phyloP scores from a whole-genome alignment of 805 yeast species.

The Spathaspora girioi region DNA sequence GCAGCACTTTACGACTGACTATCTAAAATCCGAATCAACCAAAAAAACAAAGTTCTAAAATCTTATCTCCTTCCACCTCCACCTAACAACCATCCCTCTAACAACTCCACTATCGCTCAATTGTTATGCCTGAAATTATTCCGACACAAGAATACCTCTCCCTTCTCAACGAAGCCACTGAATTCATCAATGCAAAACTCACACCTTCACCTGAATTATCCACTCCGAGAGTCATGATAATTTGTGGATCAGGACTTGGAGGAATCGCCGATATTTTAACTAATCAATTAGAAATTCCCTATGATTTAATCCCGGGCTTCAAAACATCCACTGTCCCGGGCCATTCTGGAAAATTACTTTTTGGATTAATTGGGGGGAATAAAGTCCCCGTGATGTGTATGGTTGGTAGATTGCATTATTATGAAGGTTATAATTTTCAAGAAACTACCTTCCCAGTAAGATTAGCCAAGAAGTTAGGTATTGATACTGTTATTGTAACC shows the following conservation, averaged over 20 bases:
- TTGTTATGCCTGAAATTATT: slow-evolving; percentile 9
- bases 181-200: slow-evolving; percentile 3
- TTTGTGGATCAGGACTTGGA: slow-evolving; percentile 94
- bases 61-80: no score
- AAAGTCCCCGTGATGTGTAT: slow-evolving; percentile 81
- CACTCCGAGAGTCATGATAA: slow-evolving; percentile 66
- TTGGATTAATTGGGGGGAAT: slow-evolving; percentile 69
- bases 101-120: no score
- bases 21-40: no score
- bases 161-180: slow-evolving; percentile 8
- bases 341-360: slow-evolving; percentile 77
- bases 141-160: slow-evolving; percentile 15
- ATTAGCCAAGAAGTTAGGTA: slow-evolving; percentile 62
- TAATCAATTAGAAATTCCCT: slow-evolving; percentile 47
- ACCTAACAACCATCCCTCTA: no score
- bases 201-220: neutral
- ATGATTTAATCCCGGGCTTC: slow-evolving; percentile 76
- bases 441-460: slow-evolving; percentile 86
- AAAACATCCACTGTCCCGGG: slow-evolving; percentile 82
- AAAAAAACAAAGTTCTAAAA: no score
- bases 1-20: no score
- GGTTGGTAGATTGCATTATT: slow-evolving; percentile 91
- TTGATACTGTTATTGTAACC: slow-evolving; percentile 69
- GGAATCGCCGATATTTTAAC: slow-evolving; percentile 62
- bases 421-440: slow-evolving; percentile 84